These are phyloP conservation scores for Hypoxylon sp. DNA, from an alignment of 2,329 filamentous ascomycete genomes.

Conservation along the genomic window DNA sequence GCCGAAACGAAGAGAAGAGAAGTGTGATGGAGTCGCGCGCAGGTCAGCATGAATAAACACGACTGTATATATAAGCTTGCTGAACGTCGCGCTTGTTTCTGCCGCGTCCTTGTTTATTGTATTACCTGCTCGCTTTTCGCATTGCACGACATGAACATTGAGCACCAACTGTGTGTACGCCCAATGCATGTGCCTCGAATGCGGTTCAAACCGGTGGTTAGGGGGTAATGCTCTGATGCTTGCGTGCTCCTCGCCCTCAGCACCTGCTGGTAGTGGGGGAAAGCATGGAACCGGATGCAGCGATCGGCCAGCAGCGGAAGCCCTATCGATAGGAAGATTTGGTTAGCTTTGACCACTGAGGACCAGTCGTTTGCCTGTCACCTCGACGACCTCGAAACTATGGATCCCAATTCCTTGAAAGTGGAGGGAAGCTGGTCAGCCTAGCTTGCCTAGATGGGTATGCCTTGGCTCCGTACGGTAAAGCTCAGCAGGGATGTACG, in stretches of 20 bases:
- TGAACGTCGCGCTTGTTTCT: slow-evolving; percentile 36
- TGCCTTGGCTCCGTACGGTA: slow-evolving; percentile 15
- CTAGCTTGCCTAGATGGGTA: slow-evolving; percentile 3
- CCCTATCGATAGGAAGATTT: slow-evolving; percentile 45
- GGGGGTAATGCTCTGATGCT: background rate
- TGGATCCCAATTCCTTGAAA: slow-evolving; percentile 25
- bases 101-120: slow-evolving; percentile 42
- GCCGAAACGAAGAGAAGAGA: slow-evolving; percentile 15
- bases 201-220: slow-evolving; percentile 24
- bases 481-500: background rate
- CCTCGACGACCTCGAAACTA: slow-evolving; percentile 31
- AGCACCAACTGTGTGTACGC: slow-evolving; percentile 23
- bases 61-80: slow-evolving; percentile 26
- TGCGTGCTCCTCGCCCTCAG: slow-evolving; percentile 4
- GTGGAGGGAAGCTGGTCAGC: slow-evolving; percentile 20
- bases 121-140: slow-evolving; percentile 30
- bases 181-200: slow-evolving; percentile 35
- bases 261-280: too few relatives aligned
- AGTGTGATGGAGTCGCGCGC: slow-evolving; percentile 13
- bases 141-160: slow-evolving; percentile 32
- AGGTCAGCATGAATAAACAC: slow-evolving; percentile 16
- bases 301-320: slow-evolving; percentile 30
- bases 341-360: slow-evolving; percentile 14
- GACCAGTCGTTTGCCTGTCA: slow-evolving; percentile 32
- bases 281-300: slow-evolving; percentile 36